Base-by-base conservation (phyloP, 1,284 basidiomycete genomes). In the Ustilago vetiveriae region DNA sequence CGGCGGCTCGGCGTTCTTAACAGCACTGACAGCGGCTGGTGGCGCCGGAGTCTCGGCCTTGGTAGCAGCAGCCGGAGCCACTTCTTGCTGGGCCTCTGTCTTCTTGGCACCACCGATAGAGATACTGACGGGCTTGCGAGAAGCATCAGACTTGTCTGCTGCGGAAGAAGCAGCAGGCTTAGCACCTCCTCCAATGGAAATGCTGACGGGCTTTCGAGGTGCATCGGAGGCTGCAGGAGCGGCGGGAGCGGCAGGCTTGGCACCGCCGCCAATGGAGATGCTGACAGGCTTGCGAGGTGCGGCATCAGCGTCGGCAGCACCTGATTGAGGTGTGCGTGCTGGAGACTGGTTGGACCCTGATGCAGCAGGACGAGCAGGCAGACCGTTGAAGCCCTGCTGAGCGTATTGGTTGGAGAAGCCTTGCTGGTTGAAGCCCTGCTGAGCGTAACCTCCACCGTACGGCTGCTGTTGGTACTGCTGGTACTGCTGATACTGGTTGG, bases 211-310 rank as follows among this genome's bases (percentile, higher is more conserved):
- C 66, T 69, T 69, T 36, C 64, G 57, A 11, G 57, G 57, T 19
- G 65, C 65, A 19, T 57, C 62, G 7, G 62, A 42, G 27, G 55
- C 50, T 10, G 53, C 27, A 16, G 49, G 19, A 37, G 51, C 47
- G 36, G 53, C 27, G 11, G 49, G 19, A 37, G 51, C 47, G 36
- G 56, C 47, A 43, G 53, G 45, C 43, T 57, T 58, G 42, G 72
- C 71, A n/a, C 60, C 73, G n/a, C 74, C 76, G 23, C 78, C 78
- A 22, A 80, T 68, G n/a, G 76, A 79, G 43, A 80, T 76, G 56
- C 73, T 79, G 49, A 80, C 78, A 19, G 79, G 75, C 53, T 79
- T 78, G 33, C 74, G 59, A 11, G 72, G 52, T 30, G 67, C 60
- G 22, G 56, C 59, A 35, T 66, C 53, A n/a, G 60, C 46, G 16